A percentile compares a stretch with the other conserved stretches of the same genome.
Evolutionary conservation across 768 basidiomycete species (phyloP).

Genomic region (Russula ochroleuca): DNA sequence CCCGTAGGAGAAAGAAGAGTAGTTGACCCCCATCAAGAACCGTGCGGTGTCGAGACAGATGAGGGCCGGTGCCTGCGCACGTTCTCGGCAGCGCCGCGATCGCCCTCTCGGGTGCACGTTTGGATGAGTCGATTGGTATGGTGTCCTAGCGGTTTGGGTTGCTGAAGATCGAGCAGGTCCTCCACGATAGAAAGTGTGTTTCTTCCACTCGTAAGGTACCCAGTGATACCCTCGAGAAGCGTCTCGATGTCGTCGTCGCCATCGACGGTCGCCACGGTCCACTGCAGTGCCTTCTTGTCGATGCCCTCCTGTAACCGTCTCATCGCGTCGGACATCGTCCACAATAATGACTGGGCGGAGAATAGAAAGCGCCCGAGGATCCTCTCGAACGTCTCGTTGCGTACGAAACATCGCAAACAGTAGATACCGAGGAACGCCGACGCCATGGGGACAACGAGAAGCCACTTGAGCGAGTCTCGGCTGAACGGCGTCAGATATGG

Average conservation of each 20-base stretch:
- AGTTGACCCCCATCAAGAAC: background rate
- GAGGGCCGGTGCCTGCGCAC: constrained; percentile 4
- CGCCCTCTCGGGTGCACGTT: constrained; percentile 5
- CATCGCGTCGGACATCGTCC: constrained; percentile 11
- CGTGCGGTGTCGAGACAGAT: constrained; percentile 3
- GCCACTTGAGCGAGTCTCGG: constrained; percentile 6
- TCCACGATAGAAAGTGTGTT: background rate
- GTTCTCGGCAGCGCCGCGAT: background rate
- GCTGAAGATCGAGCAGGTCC: background rate
- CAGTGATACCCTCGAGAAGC: constrained; percentile 17
- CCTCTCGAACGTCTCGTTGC: background rate
- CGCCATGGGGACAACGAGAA: background rate
- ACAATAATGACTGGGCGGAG: background rate
- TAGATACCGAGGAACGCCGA: background rate
- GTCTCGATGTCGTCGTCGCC: constrained; percentile 17
- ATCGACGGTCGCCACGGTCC: constrained; percentile 6
- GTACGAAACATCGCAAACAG: background rate
- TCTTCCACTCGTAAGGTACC: constrained; percentile 2
- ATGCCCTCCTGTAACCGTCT: background rate
- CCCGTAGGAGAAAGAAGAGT: background rate
- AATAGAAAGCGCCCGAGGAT: background rate
- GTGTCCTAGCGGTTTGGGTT: background rate
- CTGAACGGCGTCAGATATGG: constrained; percentile 16
- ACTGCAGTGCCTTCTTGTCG: constrained; percentile 10
- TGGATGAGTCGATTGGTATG: constrained; percentile 4